Evolutionary conservation across 495 filamentous ascomycete species (phyloP), one percentile per base, ranked within the genome.

Genomic region (Rhypophila decipiens): DNA sequence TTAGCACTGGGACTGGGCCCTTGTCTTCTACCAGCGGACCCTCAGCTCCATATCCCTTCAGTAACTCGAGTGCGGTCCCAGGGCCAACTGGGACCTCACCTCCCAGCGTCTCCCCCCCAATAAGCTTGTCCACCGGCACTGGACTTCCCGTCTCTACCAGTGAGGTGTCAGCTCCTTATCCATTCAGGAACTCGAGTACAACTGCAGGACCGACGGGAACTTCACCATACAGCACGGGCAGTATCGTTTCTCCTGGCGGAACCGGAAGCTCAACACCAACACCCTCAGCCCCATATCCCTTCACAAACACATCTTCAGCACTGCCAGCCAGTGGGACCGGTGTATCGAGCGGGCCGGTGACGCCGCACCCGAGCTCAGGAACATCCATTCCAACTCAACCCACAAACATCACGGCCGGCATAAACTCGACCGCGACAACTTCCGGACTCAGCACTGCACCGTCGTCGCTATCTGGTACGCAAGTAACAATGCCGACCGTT

Each of bases 221-320:
- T 9, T 29, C 19, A 21, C 33, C 12, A 9, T 33, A 24, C 23
- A 29, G 23, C 9, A 18, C 20, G 33, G 33, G 1, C 4, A 22
- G 4, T 12, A 4, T 15, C 13, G 3, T 20, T 18, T 19, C 24
- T 2, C 33, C 46, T 31, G 22, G 36, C 41, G 29, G 21, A 35
- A n/a, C n/a, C n/a, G n/a, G n/a, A 43, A 20, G 15, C n/a, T 12
- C 10, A 13, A 43, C 31, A 22, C 20, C 20, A 27, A 42, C 18
- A 7, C 24, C 22, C 38, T 36, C 43, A 22, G 38, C 47, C 4
- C 51, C 54, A 13, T 45, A 44, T 38, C 46, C 50, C 22, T 38
- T 38, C 1, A 23, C 50, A 15, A 58, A 55, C 39, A 27, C 21
- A 34, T 55, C 47, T 3, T 35, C 24, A 5, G 19, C 38, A 18